Base-by-base conservation (phyloP, 805 yeast species). In the Lipomyces yamadae region DNA sequence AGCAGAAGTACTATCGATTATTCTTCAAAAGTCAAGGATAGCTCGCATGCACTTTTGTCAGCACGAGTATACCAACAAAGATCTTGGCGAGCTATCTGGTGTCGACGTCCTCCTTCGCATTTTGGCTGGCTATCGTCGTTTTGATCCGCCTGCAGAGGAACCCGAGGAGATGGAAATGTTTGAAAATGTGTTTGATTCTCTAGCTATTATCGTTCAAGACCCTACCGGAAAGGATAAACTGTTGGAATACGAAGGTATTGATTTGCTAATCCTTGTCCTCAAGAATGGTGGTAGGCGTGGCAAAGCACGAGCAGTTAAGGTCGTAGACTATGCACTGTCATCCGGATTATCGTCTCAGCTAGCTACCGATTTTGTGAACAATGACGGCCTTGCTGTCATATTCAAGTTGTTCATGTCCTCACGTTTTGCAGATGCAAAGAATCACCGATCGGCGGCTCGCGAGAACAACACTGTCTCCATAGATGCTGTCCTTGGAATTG, bases 1-100 rank as follows among this genome's bases (percentile, higher is more conserved):
- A n/a, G 73, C 71, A 18, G 74, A 72, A 42, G 45, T 72, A 15
- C 53, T 72, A 42, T 72, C 73, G n/a, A 66, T 71, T 55, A 56
- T 71, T n/a, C 59, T 67, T 10, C 69, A 61, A 32, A 59, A 64
- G n/a, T 70, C 72, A 2, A 45, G 45, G 10, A 13, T 13, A 2
- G 56, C 70, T 4, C 54, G 66, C 10, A 29, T 34, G 3, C 67
- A 58, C 4, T 62, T 65, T 34, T 39, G 60, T 18, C 32, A n/a
- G 5, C 60, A 61, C 29, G 30, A 32, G 2, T 63, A 52, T 37
- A 60, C 11, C 10, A 64, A 56, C 55, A 29, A 32, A 39, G 61
- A 42, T 1, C 18, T 60, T 6, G 69, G 63, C 37, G 69, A 70
- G n/a, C 34, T 64, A 15, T 24, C 59, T 24, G 68, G 72, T 15